Conservation (phyloP, 2,329 filamentous ascomycete species). For the Arthrobotrys sphaeroides region DNA sequence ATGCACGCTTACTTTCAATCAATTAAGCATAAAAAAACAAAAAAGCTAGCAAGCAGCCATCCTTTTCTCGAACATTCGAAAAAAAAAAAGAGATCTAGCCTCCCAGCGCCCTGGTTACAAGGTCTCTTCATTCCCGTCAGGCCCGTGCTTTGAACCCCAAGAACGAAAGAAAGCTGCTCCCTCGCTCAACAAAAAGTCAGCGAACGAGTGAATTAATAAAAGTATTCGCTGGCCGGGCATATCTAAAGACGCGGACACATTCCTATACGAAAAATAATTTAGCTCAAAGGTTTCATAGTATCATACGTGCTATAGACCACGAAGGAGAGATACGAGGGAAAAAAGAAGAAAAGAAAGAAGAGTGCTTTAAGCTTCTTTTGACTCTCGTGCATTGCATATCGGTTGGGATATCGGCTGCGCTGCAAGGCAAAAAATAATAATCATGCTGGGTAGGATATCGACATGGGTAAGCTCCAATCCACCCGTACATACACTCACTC, state of each 20-base stretch:
- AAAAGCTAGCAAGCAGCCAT: too few relatives aligned
- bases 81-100: too few relatives aligned
- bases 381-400: constrained; percentile 12
- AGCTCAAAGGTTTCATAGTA: neutral
- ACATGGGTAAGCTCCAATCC: constrained; percentile 43
- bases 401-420: neutral
- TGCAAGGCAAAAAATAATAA: constrained; percentile 14
- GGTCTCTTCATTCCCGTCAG: neutral
- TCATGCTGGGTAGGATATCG: constrained; percentile 35
- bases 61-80: constrained; percentile 2
- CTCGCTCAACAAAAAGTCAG: constrained; percentile 1
- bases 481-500: too few relatives aligned
- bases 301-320: neutral
- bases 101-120: constrained; percentile 3
- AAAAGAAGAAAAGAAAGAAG: neutral
- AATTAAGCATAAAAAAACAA: too few relatives aligned
- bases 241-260: neutral
- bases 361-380: constrained; percentile 5
- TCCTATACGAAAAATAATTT: neutral
- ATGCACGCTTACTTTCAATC: neutral
- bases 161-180: neutral
- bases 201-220: neutral
- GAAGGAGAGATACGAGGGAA: too few relatives aligned
- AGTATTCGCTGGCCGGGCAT: neutral
- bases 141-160: neutral